A percentile compares a stretch with the other conserved stretches of the same genome.
These are phyloP conservation scores for Aureobasidium musti DNA, from an alignment of 2,329 filamentous ascomycete genomes.

Conservation along the genomic window DNA sequence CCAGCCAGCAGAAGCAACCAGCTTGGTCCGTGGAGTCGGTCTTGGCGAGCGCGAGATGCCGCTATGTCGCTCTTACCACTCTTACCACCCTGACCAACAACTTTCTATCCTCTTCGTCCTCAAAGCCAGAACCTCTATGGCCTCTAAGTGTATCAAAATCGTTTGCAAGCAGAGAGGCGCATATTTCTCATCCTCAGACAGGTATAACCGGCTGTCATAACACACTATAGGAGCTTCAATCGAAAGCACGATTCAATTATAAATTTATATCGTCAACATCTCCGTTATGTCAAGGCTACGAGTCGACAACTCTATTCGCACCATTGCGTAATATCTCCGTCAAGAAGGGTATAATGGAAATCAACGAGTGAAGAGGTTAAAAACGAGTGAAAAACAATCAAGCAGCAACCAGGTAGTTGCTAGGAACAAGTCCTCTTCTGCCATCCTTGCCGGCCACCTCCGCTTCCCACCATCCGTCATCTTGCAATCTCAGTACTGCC, in stretches of 20 bases:
- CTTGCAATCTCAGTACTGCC: slow-evolving; percentile 84
- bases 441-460: slow-evolving; percentile 71
- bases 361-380: neutral
- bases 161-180: neutral
- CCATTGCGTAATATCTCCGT: neutral
- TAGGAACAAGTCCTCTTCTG: slow-evolving; percentile 62
- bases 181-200: neutral
- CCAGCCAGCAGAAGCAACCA: slow-evolving; percentile 9
- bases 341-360: neutral
- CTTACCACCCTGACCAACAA: neutral
- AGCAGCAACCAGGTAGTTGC: slow-evolving; percentile 55
- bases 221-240: neutral
- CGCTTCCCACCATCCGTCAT: slow-evolving; percentile 99
- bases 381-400: slow-evolving; percentile 7
- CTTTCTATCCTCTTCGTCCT: neutral
- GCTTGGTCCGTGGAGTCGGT: no score
- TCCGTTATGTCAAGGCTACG: no score
- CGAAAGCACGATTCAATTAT: neutral
- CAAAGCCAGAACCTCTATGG: neutral
- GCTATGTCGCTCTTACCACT: no score
- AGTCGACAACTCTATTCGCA: no score
- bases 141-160: neutral
- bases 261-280: neutral
- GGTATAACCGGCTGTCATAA: neutral
- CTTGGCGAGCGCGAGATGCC: no score